These are phyloP conservation scores for Botrytis fragariae DNA, from an alignment of 2,329 filamentous ascomycete genomes.

Conservation along the genomic window DNA sequence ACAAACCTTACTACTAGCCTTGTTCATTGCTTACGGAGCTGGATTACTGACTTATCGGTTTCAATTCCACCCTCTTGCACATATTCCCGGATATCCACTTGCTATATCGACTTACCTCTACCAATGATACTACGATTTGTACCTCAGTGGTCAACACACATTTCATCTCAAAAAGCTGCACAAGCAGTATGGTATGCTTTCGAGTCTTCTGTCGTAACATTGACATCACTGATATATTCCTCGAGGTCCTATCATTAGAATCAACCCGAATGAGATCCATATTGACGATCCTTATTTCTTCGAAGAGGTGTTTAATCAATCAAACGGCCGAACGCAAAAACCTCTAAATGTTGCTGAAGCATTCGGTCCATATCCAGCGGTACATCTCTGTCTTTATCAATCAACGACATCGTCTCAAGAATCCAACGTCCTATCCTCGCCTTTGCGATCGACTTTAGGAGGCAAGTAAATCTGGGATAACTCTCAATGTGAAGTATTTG, in stretches of 20 bases:
- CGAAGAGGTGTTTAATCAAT: conserved; percentile 14
- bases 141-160: conserved; percentile 43
- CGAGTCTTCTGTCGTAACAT: neutral
- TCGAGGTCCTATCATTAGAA: conserved; percentile 21
- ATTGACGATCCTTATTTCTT: conserved; percentile 24
- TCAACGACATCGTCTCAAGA: neutral
- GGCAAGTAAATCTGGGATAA: neutral
- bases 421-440: conserved; percentile 9
- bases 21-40: neutral
- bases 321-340: conserved; percentile 6
- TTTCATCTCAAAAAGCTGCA: conserved; percentile 45
- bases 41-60: conserved; percentile 6
- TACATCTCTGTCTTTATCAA: neutral
- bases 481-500: conserved; percentile 10
- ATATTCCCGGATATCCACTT: neutral
- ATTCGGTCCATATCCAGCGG: conserved; percentile 13
- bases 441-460: neutral
- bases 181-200: conserved; percentile 40
- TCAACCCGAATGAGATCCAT: conserved; percentile 24
- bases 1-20: neutral
- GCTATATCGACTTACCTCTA: conserved; percentile 9
- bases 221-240: neutral
- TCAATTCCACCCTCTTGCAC: conserved; percentile 3
- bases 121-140: conserved; percentile 42
- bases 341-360: neutral